These are phyloP conservation scores for Paramyrothecium sp. DNA, from an alignment of 2,329 filamentous ascomycete genomes.

Conservation along the genomic window DNA sequence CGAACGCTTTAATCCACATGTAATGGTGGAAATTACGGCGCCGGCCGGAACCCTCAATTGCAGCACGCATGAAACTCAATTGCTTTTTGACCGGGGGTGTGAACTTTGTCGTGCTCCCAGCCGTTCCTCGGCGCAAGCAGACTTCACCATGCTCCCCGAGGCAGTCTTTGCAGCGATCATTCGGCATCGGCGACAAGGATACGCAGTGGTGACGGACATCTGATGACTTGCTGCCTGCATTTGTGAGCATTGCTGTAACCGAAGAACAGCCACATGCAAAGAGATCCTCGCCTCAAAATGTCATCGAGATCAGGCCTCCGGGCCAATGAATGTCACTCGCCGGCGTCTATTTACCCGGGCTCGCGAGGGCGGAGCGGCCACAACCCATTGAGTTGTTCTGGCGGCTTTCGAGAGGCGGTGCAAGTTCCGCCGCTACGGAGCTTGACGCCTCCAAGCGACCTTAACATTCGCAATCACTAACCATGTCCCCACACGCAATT, in stretches of 20 bases:
- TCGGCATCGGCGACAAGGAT: neutral
- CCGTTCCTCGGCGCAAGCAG: too few species aligned
- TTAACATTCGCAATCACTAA: neutral
- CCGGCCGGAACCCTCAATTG: neutral
- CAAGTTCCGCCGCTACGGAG: neutral
- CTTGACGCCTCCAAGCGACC: neutral
- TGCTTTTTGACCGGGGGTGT: neutral
- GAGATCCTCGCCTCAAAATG: neutral
- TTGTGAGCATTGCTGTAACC: neutral
- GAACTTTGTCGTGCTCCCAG: too few species aligned
- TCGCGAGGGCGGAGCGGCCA: neutral
- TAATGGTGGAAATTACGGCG: neutral
- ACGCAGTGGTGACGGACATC: neutral
- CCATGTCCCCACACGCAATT: neutral
- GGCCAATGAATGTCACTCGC: neutral
- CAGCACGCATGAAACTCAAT: neutral
- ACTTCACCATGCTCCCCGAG: neutral
- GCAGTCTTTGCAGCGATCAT: neutral
- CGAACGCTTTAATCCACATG: too few species aligned
- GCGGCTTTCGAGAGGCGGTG: neutral
- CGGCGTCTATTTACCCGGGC: neutral
- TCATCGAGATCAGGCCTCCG: neutral
- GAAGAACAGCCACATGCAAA: neutral
- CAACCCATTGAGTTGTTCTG: neutral
- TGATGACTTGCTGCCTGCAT: neutral